These are phyloP conservation scores for Corynascus novoguineensis DNA, from an alignment of 495 filamentous ascomycete genomes.

Conservation along the genomic window DNA sequence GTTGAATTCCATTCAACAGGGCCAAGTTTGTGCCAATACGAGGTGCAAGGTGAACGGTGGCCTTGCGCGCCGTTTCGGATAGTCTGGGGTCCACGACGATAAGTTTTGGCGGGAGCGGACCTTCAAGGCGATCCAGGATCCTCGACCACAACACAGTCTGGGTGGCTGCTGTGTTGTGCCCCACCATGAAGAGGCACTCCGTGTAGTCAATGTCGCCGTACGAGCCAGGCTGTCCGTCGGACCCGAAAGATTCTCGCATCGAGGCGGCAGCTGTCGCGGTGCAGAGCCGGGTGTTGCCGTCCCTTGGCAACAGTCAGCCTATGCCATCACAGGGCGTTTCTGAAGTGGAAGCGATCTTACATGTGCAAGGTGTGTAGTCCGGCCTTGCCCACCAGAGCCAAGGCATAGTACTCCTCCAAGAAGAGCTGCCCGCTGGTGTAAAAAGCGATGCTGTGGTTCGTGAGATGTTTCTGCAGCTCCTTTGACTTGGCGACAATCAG, in stretches of 20 bases:
- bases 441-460: slow-evolving; percentile 4
- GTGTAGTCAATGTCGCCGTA: slow-evolving; percentile 1
- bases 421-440: slow-evolving; percentile 5
- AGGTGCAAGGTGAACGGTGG: not conserved
- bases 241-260: slow-evolving; percentile 1
- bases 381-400: not conserved
- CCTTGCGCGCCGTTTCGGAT: slow-evolving; percentile 3
- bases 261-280: not conserved
- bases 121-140: slow-evolving; percentile 1
- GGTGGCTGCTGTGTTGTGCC: not conserved
- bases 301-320: not conserved
- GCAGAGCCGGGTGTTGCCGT: not conserved
- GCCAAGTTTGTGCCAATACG: not conserved
- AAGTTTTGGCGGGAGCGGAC: not conserved
- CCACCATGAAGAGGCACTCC: slow-evolving; percentile 3
- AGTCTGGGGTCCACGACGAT: slow-evolving; percentile 1
- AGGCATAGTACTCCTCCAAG: slow-evolving; percentile 1
- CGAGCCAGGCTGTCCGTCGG: not conserved
- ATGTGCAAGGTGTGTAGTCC: slow-evolving; percentile 1
- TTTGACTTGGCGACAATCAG: slow-evolving; percentile 1
- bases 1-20: slow-evolving; percentile 2
- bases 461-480: slow-evolving; percentile 2
- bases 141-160: not conserved
- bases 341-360: not conserved
- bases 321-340: not conserved